Base-by-base conservation (phyloP, 2,329 filamentous ascomycete genomes). In the Albophoma yamanashiensis region DNA sequence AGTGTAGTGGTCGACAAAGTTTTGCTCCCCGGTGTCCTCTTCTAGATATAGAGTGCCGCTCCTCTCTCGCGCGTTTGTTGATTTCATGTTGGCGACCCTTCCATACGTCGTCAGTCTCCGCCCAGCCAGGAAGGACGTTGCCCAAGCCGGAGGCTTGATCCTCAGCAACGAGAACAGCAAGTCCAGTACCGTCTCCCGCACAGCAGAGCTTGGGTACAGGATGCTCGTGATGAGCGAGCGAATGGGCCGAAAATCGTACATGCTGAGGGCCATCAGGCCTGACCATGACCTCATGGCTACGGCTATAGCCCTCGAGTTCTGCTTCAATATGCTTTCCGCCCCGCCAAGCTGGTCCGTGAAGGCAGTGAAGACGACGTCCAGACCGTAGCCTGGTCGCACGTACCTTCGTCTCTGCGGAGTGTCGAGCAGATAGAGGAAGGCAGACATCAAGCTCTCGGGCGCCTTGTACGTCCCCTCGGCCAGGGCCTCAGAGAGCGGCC, bases 81-180 rank as follows among this genome's bases (percentile, higher is more conserved):
- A 80, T 65, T 90, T 91, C 58, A 97, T 77, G 62, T 91, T 94
- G 9, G 91, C 87, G 43, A 97, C 92, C 67, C 95, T 84, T n/a
- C 92, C 93, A 71, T 99, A 99, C 0, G 94, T 99, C 0, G 95
- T 99, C 55, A 99, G 79, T 62, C 95, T 83, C 64, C 94, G 85
- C 9, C 94, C 95, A 42, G 95, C 94, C 55, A 99, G 82, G 71
- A 96, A 99, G 0, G 93, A 95, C 0, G 91, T 92, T 9, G 94
- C 95, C 94, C 94, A 99, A 4, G 11, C 92, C 87, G 52, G 94
- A 86, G 61, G 92, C 55, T 97, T 97, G 69, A 99, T 97, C 42
- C 93, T 86, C 58, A 99, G 74, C 3, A 88, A 71, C 0, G 81
- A 81, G 68, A 95, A 97, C 22, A 99, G 75, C 15, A 99, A 78